Evolutionary conservation across 768 basidiomycete genomes (phyloP).

Genomic region (Russula vinacea): DNA sequence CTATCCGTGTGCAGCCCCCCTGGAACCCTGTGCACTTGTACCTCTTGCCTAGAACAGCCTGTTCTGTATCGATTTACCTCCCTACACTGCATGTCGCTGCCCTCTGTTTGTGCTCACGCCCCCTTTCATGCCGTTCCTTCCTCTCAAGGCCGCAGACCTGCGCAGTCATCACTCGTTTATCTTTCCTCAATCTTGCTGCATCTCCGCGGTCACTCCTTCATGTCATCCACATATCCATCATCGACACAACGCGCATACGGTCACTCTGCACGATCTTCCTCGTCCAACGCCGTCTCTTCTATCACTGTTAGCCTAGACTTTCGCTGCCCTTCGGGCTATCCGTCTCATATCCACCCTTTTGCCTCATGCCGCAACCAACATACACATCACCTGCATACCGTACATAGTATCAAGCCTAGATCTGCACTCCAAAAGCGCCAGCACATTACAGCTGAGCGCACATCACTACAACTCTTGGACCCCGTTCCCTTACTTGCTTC

Average conservation of each 20-base stretch:
- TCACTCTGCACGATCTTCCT: constrained; percentile 8
- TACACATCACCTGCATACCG: constrained; percentile 25
- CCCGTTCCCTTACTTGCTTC: constrained; percentile 10
- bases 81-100: constrained; percentile 19
- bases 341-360: constrained; percentile 18
- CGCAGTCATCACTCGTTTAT: constrained; percentile 13
- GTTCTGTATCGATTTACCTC: constrained; percentile 23
- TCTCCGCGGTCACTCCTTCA: constrained; percentile 23
- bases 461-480: constrained; percentile 27
- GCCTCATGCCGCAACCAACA: constrained; percentile 19
- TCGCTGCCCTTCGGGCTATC: constrained; percentile 5
- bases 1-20: constrained; percentile 16
- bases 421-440: constrained; percentile 25
- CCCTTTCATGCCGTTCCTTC: constrained; percentile 22
- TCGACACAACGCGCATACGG: constrained; percentile 22
- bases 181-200: constrained; percentile 5
- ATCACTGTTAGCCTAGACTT: constrained; percentile 15
- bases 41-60: constrained; percentile 6
- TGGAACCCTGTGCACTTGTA: constrained; percentile 21
- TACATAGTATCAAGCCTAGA: constrained; percentile 25
- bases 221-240: constrained; percentile 17
- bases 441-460: constrained; percentile 19
- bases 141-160: constrained; percentile 7
- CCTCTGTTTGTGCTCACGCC: constrained; percentile 14
- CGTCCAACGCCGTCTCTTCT: constrained; percentile 19